phyloP scores from a whole-genome alignment of 176 grass and related monocot genomes.

The Cocos nucifera region DNA sequence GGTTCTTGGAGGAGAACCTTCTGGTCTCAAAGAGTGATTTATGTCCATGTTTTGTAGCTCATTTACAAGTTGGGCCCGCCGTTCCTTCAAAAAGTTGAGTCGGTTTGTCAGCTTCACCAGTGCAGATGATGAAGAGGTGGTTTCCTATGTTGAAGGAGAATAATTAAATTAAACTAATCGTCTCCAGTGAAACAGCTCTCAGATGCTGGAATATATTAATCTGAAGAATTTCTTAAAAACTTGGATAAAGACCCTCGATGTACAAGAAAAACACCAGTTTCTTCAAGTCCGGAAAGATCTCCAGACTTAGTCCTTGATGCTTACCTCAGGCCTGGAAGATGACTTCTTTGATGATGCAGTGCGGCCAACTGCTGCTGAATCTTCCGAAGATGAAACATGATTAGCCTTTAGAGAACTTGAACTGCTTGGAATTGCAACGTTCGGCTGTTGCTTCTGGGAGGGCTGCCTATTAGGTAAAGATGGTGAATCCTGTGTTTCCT shows the following conservation, averaged over 20 bases:
- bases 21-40: not conserved
- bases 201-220: too few relatives aligned
- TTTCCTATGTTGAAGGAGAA: slow-evolving; percentile 42
- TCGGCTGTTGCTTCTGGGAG: slow-evolving; percentile 35
- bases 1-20: slow-evolving; percentile 4
- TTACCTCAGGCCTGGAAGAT: slow-evolving; percentile 43
- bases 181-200: not conserved
- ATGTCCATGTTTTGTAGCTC: slow-evolving; percentile 17
- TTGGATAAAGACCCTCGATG: too few relatives aligned
- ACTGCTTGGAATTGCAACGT: slow-evolving; percentile 12
- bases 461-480: slow-evolving; percentile 22
- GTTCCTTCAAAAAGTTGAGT: slow-evolving; percentile 89
- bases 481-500: slow-evolving; percentile 28
- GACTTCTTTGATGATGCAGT: not conserved
- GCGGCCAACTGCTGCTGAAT: not conserved
- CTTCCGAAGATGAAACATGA: slow-evolving; percentile 14
- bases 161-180: slow-evolving; percentile 14
- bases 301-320: not conserved
- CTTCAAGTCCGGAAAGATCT: too few relatives aligned
- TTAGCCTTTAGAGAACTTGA: slow-evolving; percentile 20
- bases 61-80: slow-evolving; percentile 54
- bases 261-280: too few relatives aligned
- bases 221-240: too few relatives aligned
- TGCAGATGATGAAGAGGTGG: slow-evolving; percentile 37
- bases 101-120: slow-evolving; percentile 67